phyloP scores from a whole-genome alignment of 2,329 filamentous ascomycete genomes.

The Fusarium foetens region DNA sequence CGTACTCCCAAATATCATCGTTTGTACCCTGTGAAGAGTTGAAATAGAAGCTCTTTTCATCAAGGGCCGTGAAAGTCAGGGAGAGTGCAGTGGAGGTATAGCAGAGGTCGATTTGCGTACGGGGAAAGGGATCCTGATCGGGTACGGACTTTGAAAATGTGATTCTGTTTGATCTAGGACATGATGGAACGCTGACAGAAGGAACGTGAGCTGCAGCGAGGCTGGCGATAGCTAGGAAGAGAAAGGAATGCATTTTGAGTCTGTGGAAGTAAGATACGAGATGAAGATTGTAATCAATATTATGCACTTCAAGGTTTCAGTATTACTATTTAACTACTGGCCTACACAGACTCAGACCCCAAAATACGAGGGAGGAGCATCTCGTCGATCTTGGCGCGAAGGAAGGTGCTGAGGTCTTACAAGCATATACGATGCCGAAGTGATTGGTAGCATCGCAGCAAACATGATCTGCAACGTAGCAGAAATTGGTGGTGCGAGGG shows the following conservation, averaged over 20 bases:
- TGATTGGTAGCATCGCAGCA: slow-evolving; percentile 30
- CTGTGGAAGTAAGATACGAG: background rate
- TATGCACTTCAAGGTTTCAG: background rate
- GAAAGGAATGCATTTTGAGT: slow-evolving; percentile 19
- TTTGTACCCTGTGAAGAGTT: slow-evolving; percentile 56
- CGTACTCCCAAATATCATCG: slow-evolving; percentile 59
- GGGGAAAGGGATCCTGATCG: slow-evolving; percentile 53
- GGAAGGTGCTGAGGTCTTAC: slow-evolving; percentile 5
- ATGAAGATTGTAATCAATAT: background rate
- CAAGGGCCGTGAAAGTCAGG: slow-evolving; percentile 56
- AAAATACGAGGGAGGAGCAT: background rate
- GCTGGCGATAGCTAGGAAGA: background rate
- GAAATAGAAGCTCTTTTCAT: slow-evolving; percentile 60
- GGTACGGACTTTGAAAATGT: slow-evolving; percentile 56
- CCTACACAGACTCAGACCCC: slow-evolving; percentile 3
- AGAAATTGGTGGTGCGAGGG: slow-evolving; percentile 2
- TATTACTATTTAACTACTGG: background rate
- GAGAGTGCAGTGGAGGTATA: slow-evolving; percentile 55
- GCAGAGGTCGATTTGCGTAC: slow-evolving; percentile 59
- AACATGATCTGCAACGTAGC: slow-evolving; percentile 33
- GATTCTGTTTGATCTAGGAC: slow-evolving; percentile 51
- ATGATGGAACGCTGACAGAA: slow-evolving; percentile 52
- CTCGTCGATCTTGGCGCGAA: slow-evolving; percentile 1
- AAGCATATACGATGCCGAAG: background rate
- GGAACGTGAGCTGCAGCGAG: slow-evolving; percentile 36